Percentiles rank a stretch among this genome's conserved stretches.
phyloP scores from a whole-genome alignment of 208 protist species.

The Trypanosoma lewisi region DNA sequence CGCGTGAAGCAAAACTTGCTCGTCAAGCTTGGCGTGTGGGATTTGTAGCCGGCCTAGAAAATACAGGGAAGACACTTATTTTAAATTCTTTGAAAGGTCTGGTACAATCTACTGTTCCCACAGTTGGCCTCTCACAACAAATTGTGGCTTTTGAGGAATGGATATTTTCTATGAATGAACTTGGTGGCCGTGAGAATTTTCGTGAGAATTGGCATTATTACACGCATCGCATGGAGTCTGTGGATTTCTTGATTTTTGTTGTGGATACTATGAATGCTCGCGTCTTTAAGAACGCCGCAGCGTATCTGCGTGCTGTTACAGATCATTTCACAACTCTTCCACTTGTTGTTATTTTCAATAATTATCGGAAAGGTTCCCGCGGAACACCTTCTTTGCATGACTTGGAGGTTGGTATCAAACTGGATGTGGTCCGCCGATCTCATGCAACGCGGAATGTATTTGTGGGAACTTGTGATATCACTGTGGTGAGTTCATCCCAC shows the following conservation, averaged over 20 bases:
- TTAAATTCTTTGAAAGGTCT: conserved; percentile 69
- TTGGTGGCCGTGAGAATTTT: conserved; percentile 84
- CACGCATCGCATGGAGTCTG: conserved; percentile 43
- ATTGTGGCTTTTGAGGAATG: conserved; percentile 81
- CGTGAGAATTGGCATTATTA: conserved; percentile 82
- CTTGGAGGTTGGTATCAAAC: conserved; percentile 33
- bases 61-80: conserved; percentile 84
- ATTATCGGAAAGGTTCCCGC: conserved; percentile 46
- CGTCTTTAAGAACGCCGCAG: conserved; percentile 37
- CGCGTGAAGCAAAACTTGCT: conserved; percentile 59
- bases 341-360: conserved; percentile 83
- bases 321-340: conserved; percentile 47
- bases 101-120: conserved; percentile 63
- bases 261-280: conserved; percentile 56
- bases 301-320: conserved; percentile 65
- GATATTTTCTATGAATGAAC: conserved; percentile 76
- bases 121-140: conserved; percentile 69
- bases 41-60: conserved; percentile 71
- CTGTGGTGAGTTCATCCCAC: conserved; percentile 55
- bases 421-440: conserved; percentile 45
- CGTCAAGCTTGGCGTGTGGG: conserved; percentile 57
- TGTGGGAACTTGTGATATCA: conserved; percentile 71
- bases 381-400: conserved; percentile 32
- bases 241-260: conserved; percentile 83
- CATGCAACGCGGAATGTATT: conserved; percentile 40